Base-by-base conservation (phyloP, 306 rosid genomes). In the Cicer arietinum region DNA sequence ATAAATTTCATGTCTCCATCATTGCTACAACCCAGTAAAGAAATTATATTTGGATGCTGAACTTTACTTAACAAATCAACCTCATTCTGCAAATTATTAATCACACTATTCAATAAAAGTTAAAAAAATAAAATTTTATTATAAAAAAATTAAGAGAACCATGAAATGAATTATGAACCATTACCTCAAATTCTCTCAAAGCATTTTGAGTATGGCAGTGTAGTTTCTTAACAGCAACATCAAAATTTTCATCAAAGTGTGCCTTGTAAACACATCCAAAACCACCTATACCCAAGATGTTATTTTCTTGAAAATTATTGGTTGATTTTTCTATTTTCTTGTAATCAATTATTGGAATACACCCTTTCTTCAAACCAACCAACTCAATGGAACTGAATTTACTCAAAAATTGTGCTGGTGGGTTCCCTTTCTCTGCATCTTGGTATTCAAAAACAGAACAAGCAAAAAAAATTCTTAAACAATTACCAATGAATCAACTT, bases 231-330 rank as follows among this genome's bases (percentile, higher is more conserved):
- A 90, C 95, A 0, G 99, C 99, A 77, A 90, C 97, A 73, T 39
- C 73, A 59, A 89, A 74, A 54, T 85, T 84, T 48, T 89, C 92
- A 61, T 89, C 93, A 79, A 94, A 84, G 3, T 67, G 85, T 83
- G 96, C 99, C 86, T 82, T 88, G 86, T 90, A 94, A 83, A 94
- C 99, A 18, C 97, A 67, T 58, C 99, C 99, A 78, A 94, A 94
- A 76, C 95, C 99, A 1, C 99, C 97, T 84, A 74, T 85, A 6
- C 99, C 99, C 78, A 94, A 81, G 35, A 92, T 82, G 70, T 94
- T 92, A 79, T 89, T 84, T 52, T 89, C 93, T 11, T 13, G 16
- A 63, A 94, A 94, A 81, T 88, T 78, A 64, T 79, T 66, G 16
- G 99, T 89, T 0, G 86, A 82, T 56, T 87, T 92, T 74, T 89